phyloP scores from a whole-genome alignment of 495 filamentous ascomycete species.

The Lentithecium fluviatile region DNA sequence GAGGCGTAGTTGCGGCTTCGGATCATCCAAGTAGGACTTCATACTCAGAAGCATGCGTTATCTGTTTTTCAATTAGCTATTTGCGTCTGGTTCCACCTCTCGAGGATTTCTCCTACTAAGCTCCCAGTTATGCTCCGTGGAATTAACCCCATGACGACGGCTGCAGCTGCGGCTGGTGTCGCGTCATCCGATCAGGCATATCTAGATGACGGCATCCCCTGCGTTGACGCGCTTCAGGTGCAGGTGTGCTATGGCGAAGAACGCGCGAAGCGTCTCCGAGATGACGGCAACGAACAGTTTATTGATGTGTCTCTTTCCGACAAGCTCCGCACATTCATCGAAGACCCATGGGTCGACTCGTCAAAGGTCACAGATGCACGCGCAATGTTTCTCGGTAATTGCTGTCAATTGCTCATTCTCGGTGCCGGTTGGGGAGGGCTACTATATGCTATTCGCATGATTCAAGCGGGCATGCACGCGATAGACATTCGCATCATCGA shows the following conservation, averaged over 20 bases:
- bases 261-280: constrained; percentile 30
- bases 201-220: constrained; percentile 1
- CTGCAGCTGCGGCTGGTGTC: neutral
- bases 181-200: neutral
- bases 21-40: too few species aligned
- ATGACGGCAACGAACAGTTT: constrained; percentile 25
- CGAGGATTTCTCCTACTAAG: too few species aligned
- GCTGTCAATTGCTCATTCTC: constrained; percentile 31
- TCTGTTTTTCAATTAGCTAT: too few species aligned
- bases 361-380: constrained; percentile 32
- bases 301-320: constrained; percentile 22
- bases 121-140: too few species aligned
- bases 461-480: constrained; percentile 47
- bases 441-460: constrained; percentile 50
- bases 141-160: neutral
- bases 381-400: constrained; percentile 43
- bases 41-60: too few species aligned
- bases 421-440: constrained; percentile 56
- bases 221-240: constrained; percentile 6
- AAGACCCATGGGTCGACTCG: constrained; percentile 48
- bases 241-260: constrained; percentile 23
- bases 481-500: constrained; percentile 55
- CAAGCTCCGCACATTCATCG: constrained; percentile 22
- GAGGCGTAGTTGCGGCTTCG: too few species aligned
- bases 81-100: too few species aligned